phyloP scores from a whole-genome alignment of 306 rosid genomes.

The Cicer bijugum region DNA sequence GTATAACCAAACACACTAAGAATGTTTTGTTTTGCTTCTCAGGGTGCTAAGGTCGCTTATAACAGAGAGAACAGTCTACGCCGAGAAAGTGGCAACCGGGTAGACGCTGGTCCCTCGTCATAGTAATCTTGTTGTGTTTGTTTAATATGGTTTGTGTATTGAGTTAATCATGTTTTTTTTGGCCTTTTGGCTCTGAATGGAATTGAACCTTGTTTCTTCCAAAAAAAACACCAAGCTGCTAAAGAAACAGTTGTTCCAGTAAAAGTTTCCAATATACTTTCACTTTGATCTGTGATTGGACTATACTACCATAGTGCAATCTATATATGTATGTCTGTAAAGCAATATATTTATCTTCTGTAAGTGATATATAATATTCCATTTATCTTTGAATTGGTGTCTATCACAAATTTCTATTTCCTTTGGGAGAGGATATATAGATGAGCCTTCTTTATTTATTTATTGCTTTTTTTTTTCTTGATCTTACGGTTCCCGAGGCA shows the following conservation, averaged over 20 bases:
- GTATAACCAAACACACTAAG: background rate
- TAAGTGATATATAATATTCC: too few species aligned
- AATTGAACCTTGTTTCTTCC: constrained; percentile 40
- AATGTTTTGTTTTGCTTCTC: constrained; percentile 41
- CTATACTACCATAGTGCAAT: constrained; percentile 9
- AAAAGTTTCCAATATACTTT: constrained; percentile 2
- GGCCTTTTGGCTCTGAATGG: constrained; percentile 5
- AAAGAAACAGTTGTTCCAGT: too few species aligned
- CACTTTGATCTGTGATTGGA: constrained; percentile 22
- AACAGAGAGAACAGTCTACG: constrained; percentile 85
- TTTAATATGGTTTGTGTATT: constrained; percentile 35
- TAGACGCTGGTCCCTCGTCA: constrained; percentile 54
- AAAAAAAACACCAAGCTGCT: background rate
- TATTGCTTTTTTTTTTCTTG: background rate
- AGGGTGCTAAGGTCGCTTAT: constrained; percentile 82
- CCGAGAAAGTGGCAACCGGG: constrained; percentile 51
- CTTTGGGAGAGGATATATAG: background rate
- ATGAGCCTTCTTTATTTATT: background rate
- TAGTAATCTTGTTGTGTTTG: constrained; percentile 46
- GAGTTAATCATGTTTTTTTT: constrained; percentile 5
- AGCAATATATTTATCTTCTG: background rate
- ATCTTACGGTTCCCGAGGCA: too few species aligned
- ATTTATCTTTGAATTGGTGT: background rate
- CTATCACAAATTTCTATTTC: background rate
- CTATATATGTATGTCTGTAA: background rate